phyloP scores from a whole-genome alignment of 2,329 filamentous ascomycete genomes.

The Colletotrichum godetiae region DNA sequence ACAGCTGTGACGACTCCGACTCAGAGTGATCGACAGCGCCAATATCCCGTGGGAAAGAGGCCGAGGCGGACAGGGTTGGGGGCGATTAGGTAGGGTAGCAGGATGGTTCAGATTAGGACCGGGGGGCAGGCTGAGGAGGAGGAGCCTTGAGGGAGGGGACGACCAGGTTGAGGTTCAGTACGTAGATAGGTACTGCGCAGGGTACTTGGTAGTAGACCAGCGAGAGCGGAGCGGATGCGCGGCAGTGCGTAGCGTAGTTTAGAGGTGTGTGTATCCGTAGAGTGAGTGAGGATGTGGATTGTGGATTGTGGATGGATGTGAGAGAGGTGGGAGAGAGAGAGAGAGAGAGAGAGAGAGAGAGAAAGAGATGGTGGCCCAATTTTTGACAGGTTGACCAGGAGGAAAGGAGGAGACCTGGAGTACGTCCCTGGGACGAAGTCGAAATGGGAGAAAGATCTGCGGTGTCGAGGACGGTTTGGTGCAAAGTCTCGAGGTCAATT shows the following conservation, averaged over 20 bases:
- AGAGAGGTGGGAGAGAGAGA: not conserved
- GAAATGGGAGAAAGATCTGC: conserved; percentile 33
- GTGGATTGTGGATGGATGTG: no score
- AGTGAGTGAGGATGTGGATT: no score
- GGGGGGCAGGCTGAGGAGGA: conserved; percentile 49
- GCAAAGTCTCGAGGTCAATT: conserved; percentile 35
- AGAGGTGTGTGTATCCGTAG: not conserved
- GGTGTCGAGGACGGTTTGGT: conserved; percentile 25
- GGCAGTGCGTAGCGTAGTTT: conserved; percentile 31
- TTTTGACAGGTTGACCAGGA: conserved; percentile 33
- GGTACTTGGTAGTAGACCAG: conserved; percentile 13
- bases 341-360: not conserved
- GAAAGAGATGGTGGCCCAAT: conserved; percentile 31
- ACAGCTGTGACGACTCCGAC: conserved; percentile 63
- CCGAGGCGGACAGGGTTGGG: conserved; percentile 58
- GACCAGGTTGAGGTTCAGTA: conserved; percentile 7
- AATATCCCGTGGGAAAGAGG: conserved; percentile 62
- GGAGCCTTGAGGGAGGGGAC: conserved; percentile 21
- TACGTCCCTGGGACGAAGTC: conserved; percentile 24
- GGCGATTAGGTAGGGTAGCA: conserved; percentile 53
- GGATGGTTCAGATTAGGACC: conserved; percentile 45
- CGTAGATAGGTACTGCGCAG: no score
- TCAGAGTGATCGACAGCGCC: conserved; percentile 64
- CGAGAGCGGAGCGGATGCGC: conserved; percentile 28
- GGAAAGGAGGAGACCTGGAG: conserved; percentile 33